Evolutionary conservation across 306 rosid genomes (phyloP), one percentile per base, ranked within the genome.

Genomic region (Quercus aquifolioides): DNA sequence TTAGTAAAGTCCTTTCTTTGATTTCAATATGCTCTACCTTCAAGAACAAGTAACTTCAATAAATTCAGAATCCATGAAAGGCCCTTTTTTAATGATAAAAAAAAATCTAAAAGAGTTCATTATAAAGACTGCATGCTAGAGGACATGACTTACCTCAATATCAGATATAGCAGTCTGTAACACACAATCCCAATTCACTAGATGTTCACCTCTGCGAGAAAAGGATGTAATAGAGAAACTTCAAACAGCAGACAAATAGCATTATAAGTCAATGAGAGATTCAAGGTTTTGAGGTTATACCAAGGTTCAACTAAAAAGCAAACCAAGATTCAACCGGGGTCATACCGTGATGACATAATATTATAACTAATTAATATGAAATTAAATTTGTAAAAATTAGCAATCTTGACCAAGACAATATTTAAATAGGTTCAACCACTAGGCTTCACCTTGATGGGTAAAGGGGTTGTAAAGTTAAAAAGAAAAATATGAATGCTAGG

Each of bases 141-240:
- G 57, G 46, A 79, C 28, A 63, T 56, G 51, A 68, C 43, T 64
- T 82, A 88, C 99, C 98, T 95, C 97, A 57, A 93, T 90, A 79
- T 95, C 99, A 83, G 98, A 95, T 85, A 93, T 86, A 71, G 98
- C 97, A 8, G 98, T 95, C 60, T 92, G 87, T 81, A 95, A 85
- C 49, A 90, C 88, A 85, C 94, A 91, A 85, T 93, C 98, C 98
- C 98, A 95, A 78, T 95, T 95, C 57, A 95, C 99, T 59, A 93
- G 86, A 51, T 94, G 94, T 59, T 86, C 70, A 84, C 89, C 99
- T 89, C 99, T 95, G 87, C 13, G 57, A 83, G 74, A 74, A 60
- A 35, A 68, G 70, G 79, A 80, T 78, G 10, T 20, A 46, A 25
- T 12, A 71, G 58, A n/a, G 43, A 30, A 62, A 72, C 74, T 55